Evolutionary conservation across 768 basidiomycete species (phyloP).

Genomic region (Piloderma croceum): DNA sequence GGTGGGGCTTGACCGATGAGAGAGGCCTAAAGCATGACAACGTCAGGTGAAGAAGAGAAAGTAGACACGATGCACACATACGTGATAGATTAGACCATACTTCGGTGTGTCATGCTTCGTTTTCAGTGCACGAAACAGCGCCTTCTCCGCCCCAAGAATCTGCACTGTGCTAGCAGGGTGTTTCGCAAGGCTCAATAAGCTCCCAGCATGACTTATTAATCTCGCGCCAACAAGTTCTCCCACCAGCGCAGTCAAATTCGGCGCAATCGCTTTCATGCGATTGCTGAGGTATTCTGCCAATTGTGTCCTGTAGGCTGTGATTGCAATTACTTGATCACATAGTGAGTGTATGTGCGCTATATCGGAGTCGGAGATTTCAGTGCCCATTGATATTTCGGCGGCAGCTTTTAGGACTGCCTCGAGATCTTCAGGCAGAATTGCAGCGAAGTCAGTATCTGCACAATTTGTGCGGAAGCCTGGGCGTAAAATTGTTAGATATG

Average conservation of each 20-base stretch:
- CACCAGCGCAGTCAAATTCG: constrained; percentile 85
- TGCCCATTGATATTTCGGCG: constrained; percentile 98
- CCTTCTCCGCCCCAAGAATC: constrained; percentile 74
- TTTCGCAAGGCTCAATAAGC: constrained; percentile 63
- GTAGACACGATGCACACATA: constrained; percentile 30
- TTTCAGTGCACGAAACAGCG: constrained; percentile 70
- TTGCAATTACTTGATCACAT: constrained; percentile 97
- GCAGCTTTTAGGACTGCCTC: constrained; percentile 93
- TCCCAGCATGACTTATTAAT: constrained; percentile 70
- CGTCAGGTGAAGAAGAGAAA: constrained; percentile 6
- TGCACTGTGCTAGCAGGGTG: constrained; percentile 77
- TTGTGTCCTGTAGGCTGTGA: constrained; percentile 90
- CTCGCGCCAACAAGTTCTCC: constrained; percentile 75
- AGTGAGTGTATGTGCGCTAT: constrained; percentile 95
- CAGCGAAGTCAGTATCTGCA: constrained; percentile 74
- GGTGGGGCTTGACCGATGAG: constrained; percentile 96
- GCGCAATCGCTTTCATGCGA: constrained; percentile 97
- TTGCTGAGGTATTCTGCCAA: constrained; percentile 95
- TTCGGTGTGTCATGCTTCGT: constrained; percentile 95
- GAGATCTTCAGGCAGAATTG: constrained; percentile 94
- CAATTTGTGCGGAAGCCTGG: constrained; percentile 94
- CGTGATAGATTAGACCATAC: constrained; percentile 99
- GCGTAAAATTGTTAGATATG: not conserved
- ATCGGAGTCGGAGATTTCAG: constrained; percentile 96
- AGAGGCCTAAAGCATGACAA: constrained; percentile 56